Conservation (phyloP, 208 protist genomes). For the Leishmania lainsoni region DNA sequence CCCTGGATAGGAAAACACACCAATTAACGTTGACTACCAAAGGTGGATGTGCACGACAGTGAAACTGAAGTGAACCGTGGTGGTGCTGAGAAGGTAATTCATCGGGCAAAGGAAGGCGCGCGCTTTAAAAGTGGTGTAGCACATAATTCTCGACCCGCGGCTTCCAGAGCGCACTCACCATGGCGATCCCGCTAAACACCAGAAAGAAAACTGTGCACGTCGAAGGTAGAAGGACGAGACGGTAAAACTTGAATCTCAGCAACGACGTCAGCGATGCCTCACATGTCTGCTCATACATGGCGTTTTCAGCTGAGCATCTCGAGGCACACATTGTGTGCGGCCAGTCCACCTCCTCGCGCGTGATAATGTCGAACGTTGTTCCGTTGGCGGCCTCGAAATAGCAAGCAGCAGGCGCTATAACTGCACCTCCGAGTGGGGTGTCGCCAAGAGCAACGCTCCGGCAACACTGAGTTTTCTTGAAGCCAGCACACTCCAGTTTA, state of each 20-base stretch:
- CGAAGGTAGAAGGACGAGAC: not conserved
- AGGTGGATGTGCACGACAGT: not conserved
- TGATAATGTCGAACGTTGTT: constrained; percentile 41
- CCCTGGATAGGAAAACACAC: not conserved
- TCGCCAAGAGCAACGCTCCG: constrained; percentile 21
- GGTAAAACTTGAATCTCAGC: constrained; percentile 12
- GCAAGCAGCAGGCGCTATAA: constrained; percentile 17
- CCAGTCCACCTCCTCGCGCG: constrained; percentile 31
- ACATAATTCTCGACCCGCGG: constrained; percentile 11
- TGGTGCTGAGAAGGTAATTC: too few relatives aligned
- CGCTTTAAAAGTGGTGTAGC: constrained; percentile 20
- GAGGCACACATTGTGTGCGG: constrained; percentile 33
- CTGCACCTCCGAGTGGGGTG: too few relatives aligned
- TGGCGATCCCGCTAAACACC: not conserved
- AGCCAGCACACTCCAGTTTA: constrained; percentile 51
- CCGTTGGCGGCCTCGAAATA: constrained; percentile 40
- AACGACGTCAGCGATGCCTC: constrained; percentile 16
- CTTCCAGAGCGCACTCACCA: constrained; percentile 15
- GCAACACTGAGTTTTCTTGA: constrained; percentile 45
- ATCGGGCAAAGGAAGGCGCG: not conserved
- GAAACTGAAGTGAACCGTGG: too few relatives aligned
- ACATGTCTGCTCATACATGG: constrained; percentile 13
- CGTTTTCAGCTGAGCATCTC: constrained; percentile 24
- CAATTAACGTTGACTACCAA: not conserved
- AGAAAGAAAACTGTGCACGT: constrained; percentile 9